Conservation (phyloP, 371 early-diverging fungal genomes). For the Apophysomyces elegans region DNA sequence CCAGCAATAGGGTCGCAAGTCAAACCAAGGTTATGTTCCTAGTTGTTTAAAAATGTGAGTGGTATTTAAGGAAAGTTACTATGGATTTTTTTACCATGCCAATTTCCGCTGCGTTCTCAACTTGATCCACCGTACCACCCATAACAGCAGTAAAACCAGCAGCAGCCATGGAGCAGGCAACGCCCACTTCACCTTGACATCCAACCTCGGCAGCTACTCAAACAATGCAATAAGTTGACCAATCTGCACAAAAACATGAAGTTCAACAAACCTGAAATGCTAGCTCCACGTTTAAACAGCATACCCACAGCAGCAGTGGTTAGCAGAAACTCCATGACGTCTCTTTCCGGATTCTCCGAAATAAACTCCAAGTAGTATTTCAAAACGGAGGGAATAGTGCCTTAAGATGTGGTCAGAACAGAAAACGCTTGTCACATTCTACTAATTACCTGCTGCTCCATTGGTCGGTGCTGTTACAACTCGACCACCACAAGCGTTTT, state of each 20-base stretch:
- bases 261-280: constrained; percentile 63
- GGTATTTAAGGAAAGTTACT: neutral
- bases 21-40: constrained; percentile 90
- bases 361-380: constrained; percentile 96
- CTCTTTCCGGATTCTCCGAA: constrained; percentile 84
- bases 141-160: constrained; percentile 95
- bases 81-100: constrained; percentile 70
- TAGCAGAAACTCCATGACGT: constrained; percentile 90
- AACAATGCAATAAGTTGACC: too few relatives aligned
- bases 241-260: neutral
- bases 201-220: constrained; percentile 90
- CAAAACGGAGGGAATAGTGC: constrained; percentile 84
- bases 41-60: neutral
- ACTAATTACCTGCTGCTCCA: constrained; percentile 81
- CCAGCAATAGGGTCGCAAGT: constrained; percentile 96
- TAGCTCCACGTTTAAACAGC: constrained; percentile 95
- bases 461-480: constrained; percentile 95
- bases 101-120: constrained; percentile 96
- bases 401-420: constrained; percentile 29
- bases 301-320: constrained; percentile 95
- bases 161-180: constrained; percentile 97
- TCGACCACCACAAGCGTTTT: constrained; percentile 94
- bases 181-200: constrained; percentile 90
- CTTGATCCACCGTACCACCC: constrained; percentile 90
- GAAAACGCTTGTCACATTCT: neutral